A percentile compares a stretch with the other conserved stretches of the same genome.
These are phyloP conservation scores for Calonectria multiphialidica DNA, from an alignment of 2,329 filamentous ascomycete genomes.

Conservation along the genomic window DNA sequence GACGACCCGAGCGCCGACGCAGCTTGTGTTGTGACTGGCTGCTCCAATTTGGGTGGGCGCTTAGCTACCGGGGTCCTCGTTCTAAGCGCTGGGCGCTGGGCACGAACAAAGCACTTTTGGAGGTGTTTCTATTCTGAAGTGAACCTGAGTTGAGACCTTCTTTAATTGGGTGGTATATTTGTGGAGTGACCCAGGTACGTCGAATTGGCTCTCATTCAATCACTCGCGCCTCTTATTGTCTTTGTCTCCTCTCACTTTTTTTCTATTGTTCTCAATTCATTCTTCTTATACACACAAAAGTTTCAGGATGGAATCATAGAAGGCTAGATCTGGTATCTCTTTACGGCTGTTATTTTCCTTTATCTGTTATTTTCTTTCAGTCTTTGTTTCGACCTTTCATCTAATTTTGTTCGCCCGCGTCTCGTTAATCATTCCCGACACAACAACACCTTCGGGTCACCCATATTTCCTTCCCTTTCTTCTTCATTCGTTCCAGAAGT, in stretches of 20 bases:
- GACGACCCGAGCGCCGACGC: constrained; percentile 25
- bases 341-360: constrained; percentile 18
- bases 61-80: constrained; percentile 30
- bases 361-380: constrained; percentile 19
- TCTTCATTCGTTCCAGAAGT: constrained; percentile 24
- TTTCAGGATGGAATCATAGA: constrained; percentile 44
- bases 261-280: constrained; percentile 33
- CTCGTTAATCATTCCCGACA: constrained; percentile 12
- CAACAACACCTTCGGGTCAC: constrained; percentile 8
- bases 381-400: constrained; percentile 20
- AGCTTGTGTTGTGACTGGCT: constrained; percentile 38
- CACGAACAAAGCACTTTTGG: constrained; percentile 28
- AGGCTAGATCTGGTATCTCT: constrained; percentile 32
- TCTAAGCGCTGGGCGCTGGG: constrained; percentile 42
- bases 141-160: constrained; percentile 22
- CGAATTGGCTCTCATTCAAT: constrained; percentile 26
- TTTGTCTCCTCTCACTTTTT: constrained; percentile 29
- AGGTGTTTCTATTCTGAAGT: constrained; percentile 29
- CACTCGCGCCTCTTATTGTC: constrained; percentile 42
- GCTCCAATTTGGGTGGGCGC: constrained; percentile 36
- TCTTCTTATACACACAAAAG: constrained; percentile 33
- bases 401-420: constrained; percentile 30
- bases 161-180: constrained; percentile 37
- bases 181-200: constrained; percentile 41
- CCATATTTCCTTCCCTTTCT: constrained; percentile 9